Evolutionary conservation across 208 protist species (phyloP), one percentile per base, ranked within the genome.

Genomic region (Leishmania amazonensis): DNA sequence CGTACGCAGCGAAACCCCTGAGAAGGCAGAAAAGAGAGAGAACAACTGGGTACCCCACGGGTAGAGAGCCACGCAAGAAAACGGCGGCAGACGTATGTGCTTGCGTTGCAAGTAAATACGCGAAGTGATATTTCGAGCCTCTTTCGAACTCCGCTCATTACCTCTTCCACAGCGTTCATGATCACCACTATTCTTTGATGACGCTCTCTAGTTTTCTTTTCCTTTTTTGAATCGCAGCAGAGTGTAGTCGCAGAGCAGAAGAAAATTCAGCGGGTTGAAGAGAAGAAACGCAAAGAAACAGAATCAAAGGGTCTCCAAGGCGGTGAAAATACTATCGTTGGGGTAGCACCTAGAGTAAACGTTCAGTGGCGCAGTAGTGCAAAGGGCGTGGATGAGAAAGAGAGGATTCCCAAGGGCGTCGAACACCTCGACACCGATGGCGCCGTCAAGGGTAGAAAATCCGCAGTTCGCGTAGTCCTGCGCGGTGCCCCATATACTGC

Each of bases 401-500:
- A 90, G 40, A 19, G 87, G 84, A 49, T 89, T 89, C 21, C 90
- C 92, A 4, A 89, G 58, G 13, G 57, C 72, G 60, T 96, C 90
- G 68, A 96, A 86, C 5, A 91, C 74, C 75, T 89, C 78, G 40
- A 94, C 72, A n/a, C 90, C 89, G 8, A 96, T 72, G 13, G 93
- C 82, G 5, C 90, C 89, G 7, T 86, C 70, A 53, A 94, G 57
- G 1, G 85, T 73, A 7, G 81, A 57, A 68, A 88, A 78, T 1
- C 86, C 89, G 38, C 80, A 81, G n/a, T 17, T 51, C 53, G 42
- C 79, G 80, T 91, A 96, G 62, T 93, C 90, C 51, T 87, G 78
- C 28, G 68, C 62, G 2, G 88, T 94, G 38, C 91, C 93, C 91
- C 93, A 96, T 13, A 96, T 70, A 62, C 79, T 89, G 81, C 93